Conservation (phyloP, 805 yeast genomes). For the Pichia californica region DNA sequence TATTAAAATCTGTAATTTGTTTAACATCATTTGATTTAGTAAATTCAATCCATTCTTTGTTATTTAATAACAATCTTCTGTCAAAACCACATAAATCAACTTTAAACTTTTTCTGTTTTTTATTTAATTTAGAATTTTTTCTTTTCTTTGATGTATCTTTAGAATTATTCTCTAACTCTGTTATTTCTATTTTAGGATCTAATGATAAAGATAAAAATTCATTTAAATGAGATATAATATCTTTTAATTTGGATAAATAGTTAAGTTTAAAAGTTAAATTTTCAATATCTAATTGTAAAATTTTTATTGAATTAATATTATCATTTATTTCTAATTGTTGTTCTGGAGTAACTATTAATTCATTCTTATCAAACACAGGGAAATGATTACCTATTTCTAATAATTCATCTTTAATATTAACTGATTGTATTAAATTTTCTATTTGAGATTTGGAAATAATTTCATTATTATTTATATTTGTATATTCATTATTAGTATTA, state of each 20-base stretch:
- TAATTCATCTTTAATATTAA: constrained; percentile 19
- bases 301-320: constrained; percentile 18
- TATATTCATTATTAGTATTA: constrained; percentile 5
- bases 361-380: constrained; percentile 34
- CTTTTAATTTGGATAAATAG: constrained; percentile 30
- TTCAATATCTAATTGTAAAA: constrained; percentile 14
- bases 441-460: constrained; percentile 2
- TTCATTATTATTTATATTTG: not conserved
- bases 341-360: constrained; percentile 3
- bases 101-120: constrained; percentile 28
- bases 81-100: constrained; percentile 53
- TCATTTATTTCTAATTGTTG: constrained; percentile 15
- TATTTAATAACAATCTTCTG: constrained; percentile 14
- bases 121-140: constrained; percentile 17
- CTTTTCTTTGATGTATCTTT: not conserved
- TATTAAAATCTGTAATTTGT: constrained; percentile 6
- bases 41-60: constrained; percentile 20
- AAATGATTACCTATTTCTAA: constrained; percentile 31
- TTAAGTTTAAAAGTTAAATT: constrained; percentile 13
- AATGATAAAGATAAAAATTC: constrained; percentile 29
- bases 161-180: too few relatives aligned
- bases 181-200: too few relatives aligned
- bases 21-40: constrained; percentile 11
- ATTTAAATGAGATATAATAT: constrained; percentile 32
- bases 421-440: constrained; percentile 11